Evolutionary conservation across 768 basidiomycete genomes (phyloP), one percentile per base, ranked within the genome.

Genomic region (Termitomyces sp.): DNA sequence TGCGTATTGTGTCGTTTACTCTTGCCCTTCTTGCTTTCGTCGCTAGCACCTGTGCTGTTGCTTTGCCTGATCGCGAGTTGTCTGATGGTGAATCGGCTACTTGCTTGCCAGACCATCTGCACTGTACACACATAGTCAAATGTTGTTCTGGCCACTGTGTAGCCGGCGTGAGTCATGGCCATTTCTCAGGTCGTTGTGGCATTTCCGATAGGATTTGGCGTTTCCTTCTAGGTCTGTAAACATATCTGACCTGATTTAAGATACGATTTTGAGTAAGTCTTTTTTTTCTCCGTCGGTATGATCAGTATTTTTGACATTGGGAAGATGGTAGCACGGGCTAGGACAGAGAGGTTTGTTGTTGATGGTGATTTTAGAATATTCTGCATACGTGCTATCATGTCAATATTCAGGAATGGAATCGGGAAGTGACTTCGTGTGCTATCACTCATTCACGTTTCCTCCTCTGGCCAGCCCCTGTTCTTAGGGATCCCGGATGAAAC

Each of bases 91-190:
- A 53, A 5, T 24, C 37, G 4, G 12, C 2, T n/a, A 7, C 22
- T 13, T 57, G 55, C 22, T 31, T 48, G n/a, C n/a, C n/a, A n/a
- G 12, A 27, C 43, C 7, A 37, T 32, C 16, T 27, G 2, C 27
- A 49, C 46, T 56, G 7, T 41, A 10, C 16, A 20, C n/a, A n/a
- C n/a, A 39, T 42, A 24, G 0, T 22, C 51, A n/a, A 60, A 1
- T 60, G 59, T 32, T 60, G 58, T 39, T 47, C 46, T 14, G n/a
- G 31, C 12, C 41, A 22, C 5, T 49, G 47, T 3, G 39, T n/a
- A n/a, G n/a, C n/a, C n/a, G 56, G 12, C 8, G 46, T 20, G 18
- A 48, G 47, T 32, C 20, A 22, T 20, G n/a, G 12, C 29, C n/a
- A n/a, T 32, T n/a, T 22, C 18, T 48, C 47, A 22, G 13, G 20